Conservation (phyloP, 2,329 filamentous ascomycete species). For the Beauveria pseudobassiana region DNA sequence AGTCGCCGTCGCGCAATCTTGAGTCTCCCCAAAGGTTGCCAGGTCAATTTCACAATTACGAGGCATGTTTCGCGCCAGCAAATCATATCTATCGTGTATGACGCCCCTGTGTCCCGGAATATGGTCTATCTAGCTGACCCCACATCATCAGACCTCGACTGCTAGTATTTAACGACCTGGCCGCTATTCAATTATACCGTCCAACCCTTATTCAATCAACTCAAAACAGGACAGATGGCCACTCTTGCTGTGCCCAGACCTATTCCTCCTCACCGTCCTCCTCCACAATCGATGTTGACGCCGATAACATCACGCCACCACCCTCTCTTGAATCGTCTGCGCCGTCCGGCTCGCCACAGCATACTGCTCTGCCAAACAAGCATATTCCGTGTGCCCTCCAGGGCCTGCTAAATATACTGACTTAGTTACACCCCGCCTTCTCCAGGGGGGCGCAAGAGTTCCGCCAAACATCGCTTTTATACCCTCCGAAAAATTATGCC, state of each 20-base stretch:
- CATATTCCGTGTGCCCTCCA: slow-evolving; percentile 84
- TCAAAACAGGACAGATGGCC: slow-evolving; percentile 33
- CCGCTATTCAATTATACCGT: not conserved
- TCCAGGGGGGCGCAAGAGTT: slow-evolving; percentile 47
- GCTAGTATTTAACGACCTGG: not conserved
- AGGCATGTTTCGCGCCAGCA: slow-evolving; percentile 11
- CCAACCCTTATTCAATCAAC: not conserved
- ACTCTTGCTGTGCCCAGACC: slow-evolving; percentile 47
- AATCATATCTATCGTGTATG: slow-evolving; percentile 1
- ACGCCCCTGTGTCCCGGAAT: too few species aligned
- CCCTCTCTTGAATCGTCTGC: slow-evolving; percentile 30
- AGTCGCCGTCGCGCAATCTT: not conserved
- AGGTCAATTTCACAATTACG: not conserved
- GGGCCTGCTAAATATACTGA: slow-evolving; percentile 53
- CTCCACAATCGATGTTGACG: slow-evolving; percentile 27
- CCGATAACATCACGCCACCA: slow-evolving; percentile 29
- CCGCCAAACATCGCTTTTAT: slow-evolving; percentile 61
- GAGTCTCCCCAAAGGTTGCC: slow-evolving; percentile 11
- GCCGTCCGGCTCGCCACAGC: slow-evolving; percentile 17
- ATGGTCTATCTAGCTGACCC: not conserved
- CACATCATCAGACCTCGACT: not conserved
- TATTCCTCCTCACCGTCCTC: slow-evolving; percentile 36
- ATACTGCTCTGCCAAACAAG: slow-evolving; percentile 64
- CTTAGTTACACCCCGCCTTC: slow-evolving; percentile 60
- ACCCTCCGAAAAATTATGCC: slow-evolving; percentile 61